These are phyloP conservation scores for Aspergillus vadensis DNA, from an alignment of 2,329 filamentous ascomycete species.

Conservation along the genomic window DNA sequence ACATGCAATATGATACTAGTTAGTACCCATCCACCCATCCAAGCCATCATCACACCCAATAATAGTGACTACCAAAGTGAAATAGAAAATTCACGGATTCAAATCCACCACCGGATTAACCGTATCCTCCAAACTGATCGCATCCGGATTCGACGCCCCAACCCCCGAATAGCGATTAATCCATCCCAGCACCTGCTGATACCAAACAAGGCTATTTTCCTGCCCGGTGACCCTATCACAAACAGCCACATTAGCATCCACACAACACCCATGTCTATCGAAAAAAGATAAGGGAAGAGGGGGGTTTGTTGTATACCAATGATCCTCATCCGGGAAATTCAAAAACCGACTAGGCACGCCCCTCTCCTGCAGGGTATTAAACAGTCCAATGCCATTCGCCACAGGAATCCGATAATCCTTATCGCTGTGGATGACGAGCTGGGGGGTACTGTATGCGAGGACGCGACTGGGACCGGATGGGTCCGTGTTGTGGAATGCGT, in stretches of 20 bases:
- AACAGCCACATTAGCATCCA: not conserved
- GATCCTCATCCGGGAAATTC: conserved; percentile 74
- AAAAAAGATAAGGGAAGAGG: not conserved
- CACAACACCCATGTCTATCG: no score
- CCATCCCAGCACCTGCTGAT: conserved; percentile 77
- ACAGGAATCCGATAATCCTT: conserved; percentile 84
- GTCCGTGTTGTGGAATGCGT: conserved; percentile 70
- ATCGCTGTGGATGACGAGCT: conserved; percentile 82
- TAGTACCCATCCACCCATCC: no score
- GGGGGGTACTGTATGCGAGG: conserved; percentile 74
- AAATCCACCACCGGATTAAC: conserved; percentile 36
- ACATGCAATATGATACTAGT: no score
- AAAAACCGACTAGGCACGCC: conserved; percentile 75
- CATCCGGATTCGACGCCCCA: conserved; percentile 28
- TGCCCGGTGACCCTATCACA: conserved; percentile 71
- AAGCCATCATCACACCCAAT: not conserved
- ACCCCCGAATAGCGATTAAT: conserved; percentile 56
- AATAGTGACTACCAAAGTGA: not conserved
- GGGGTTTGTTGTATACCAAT: conserved; percentile 56
- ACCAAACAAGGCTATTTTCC: conserved; percentile 89
- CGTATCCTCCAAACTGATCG: conserved; percentile 38
- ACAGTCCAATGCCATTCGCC: conserved; percentile 75
- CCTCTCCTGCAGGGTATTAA: conserved; percentile 75
- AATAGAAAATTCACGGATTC: conserved; percentile 21
- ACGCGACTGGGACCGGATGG: conserved; percentile 59